Evolutionary conservation across 2,329 filamentous ascomycete species (phyloP).

Genomic region (Colletotrichum sansevieriae): DNA sequence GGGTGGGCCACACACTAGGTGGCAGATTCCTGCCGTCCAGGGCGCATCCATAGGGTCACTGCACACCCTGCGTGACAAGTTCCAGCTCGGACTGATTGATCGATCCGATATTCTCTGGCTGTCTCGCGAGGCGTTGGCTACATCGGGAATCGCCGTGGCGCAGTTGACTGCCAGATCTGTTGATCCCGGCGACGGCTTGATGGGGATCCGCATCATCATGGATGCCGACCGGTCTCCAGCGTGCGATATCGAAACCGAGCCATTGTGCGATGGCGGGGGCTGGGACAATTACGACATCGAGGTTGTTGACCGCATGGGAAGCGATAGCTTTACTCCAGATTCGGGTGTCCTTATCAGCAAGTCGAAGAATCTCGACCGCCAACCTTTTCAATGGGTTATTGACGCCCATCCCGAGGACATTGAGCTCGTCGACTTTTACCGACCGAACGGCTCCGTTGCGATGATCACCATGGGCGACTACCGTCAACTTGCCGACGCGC

Average conservation of each 20-base stretch:
- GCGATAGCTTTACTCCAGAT: slow-evolving; percentile 65
- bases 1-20: slow-evolving; percentile 65
- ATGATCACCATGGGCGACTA: slow-evolving; percentile 66
- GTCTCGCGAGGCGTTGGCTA: slow-evolving; percentile 56
- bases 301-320: slow-evolving; percentile 66
- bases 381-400: slow-evolving; percentile 67
- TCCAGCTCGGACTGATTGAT: slow-evolving; percentile 62
- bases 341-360: slow-evolving; percentile 67
- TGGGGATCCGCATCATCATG: slow-evolving; percentile 62
- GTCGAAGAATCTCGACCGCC: slow-evolving; percentile 58
- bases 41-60: slow-evolving; percentile 64
- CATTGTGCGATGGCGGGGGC: slow-evolving; percentile 63
- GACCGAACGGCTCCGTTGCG: slow-evolving; percentile 60
- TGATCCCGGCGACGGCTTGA: slow-evolving; percentile 53
- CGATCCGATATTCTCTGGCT: slow-evolving; percentile 58
- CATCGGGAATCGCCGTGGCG: slow-evolving; percentile 58
- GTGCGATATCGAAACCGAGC: slow-evolving; percentile 57
- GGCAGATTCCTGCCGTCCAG: slow-evolving; percentile 63
- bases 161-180: slow-evolving; percentile 62
- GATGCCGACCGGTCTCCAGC: slow-evolving; percentile 58
- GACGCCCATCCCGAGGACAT: slow-evolving; percentile 68
- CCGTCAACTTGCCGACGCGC: slow-evolving; percentile 64
- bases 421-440: slow-evolving; percentile 61
- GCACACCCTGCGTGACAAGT: slow-evolving; percentile 67
- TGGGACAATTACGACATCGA: slow-evolving; percentile 67